Conservation (phyloP, 176 grass and related monocot species). For the Carex myosuroides region DNA sequence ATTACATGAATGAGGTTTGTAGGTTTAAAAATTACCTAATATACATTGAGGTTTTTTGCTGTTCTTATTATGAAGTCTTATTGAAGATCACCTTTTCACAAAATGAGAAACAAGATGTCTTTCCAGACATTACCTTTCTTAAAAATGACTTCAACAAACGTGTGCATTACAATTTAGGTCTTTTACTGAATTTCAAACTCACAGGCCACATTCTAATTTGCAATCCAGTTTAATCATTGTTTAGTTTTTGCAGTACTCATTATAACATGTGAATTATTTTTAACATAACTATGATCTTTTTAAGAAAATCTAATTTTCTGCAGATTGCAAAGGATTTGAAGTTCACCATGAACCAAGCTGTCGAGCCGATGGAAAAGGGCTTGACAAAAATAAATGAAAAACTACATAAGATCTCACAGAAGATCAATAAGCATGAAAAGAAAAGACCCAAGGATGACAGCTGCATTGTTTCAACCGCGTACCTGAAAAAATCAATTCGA, state of each 20-base stretch:
- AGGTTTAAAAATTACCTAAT: not conserved
- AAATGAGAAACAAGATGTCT: not conserved
- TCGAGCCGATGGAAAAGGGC: slow-evolving; percentile 61
- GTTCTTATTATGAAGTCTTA: not conserved
- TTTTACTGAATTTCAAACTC: not conserved
- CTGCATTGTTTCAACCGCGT: slow-evolving; percentile 42
- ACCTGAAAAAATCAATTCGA: slow-evolving; percentile 44
- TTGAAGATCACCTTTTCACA: not conserved
- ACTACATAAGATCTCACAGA: slow-evolving; percentile 75
- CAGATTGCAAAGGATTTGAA: slow-evolving; percentile 97
- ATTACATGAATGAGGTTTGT: not conserved
- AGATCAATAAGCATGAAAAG: slow-evolving; percentile 75
- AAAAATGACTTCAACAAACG: not conserved
- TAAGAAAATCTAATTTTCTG: not conserved
- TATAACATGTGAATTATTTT: not conserved
- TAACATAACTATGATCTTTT: not conserved
- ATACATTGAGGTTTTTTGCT: not conserved
- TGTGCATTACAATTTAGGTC: not conserved
- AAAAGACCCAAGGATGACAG: slow-evolving; percentile 67
- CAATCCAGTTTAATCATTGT: not conserved
- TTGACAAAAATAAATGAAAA: slow-evolving; percentile 54
- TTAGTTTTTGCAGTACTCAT: not conserved
- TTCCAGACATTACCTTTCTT: not conserved
- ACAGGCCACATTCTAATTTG: not conserved
- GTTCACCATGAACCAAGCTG: slow-evolving; percentile 83